phyloP scores from a whole-genome alignment of 495 filamentous ascomycete genomes.

The Talaromyces ruber region DNA sequence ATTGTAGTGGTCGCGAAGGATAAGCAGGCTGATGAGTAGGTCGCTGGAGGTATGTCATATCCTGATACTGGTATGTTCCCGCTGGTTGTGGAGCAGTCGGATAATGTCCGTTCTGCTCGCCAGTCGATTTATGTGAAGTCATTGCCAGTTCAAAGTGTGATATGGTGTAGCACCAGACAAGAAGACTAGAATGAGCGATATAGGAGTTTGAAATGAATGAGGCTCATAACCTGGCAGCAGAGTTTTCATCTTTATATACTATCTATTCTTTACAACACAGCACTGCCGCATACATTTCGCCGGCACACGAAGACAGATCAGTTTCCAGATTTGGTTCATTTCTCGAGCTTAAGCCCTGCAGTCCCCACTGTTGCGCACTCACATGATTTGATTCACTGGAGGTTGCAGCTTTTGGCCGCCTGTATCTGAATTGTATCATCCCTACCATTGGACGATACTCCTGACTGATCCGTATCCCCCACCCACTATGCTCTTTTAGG shows the following conservation, averaged over 20 bases:
- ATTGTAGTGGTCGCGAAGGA: neutral
- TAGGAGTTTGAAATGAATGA: too few species aligned
- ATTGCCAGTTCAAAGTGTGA: neutral
- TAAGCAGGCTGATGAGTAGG: neutral
- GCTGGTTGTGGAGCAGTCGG: neutral
- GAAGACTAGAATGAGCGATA: too few species aligned
- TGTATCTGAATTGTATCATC: neutral
- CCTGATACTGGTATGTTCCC: neutral
- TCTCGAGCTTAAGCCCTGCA: neutral
- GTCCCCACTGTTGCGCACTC: neutral
- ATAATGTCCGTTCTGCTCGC: neutral
- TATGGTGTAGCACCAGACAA: too few species aligned
- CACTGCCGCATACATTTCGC: too few species aligned
- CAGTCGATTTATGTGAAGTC: neutral
- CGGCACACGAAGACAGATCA: too few species aligned
- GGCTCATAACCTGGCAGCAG: too few species aligned
- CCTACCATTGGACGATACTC: neutral
- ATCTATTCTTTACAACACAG: too few species aligned
- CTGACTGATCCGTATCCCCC: too few species aligned
- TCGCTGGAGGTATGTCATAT: neutral
- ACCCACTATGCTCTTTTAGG: neutral
- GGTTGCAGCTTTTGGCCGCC: neutral
- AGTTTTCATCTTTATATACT: neutral
- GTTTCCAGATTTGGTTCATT: constrained; percentile 4
- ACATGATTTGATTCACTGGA: neutral